Conservation (phyloP, 306 rosid species). For the Argentina anserina region DNA sequence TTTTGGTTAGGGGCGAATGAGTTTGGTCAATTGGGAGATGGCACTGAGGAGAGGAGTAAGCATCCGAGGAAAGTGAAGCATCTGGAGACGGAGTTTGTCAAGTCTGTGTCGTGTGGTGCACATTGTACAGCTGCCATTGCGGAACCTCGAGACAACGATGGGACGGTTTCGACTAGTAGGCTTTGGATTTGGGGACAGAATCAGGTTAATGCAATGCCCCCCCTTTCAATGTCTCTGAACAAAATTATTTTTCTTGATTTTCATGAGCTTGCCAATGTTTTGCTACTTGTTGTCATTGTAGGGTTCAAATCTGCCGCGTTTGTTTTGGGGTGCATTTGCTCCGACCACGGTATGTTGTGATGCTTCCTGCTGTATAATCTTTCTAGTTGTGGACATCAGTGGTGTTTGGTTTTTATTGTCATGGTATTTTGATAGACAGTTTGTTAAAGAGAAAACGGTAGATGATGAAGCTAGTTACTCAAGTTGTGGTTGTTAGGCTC, state of each 20-base stretch:
- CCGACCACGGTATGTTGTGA: conserved; percentile 58
- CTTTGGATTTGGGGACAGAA: conserved; percentile 99
- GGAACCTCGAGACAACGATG: conserved; percentile 73
- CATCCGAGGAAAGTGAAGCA: conserved; percentile 70
- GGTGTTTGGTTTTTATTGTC: neutral
- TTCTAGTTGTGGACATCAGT: neutral
- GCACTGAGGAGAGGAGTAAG: conserved; percentile 75
- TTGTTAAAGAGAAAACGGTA: neutral
- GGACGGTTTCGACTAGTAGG: conserved; percentile 56
- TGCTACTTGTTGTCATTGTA: conserved; percentile 26
- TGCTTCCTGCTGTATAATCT: neutral
- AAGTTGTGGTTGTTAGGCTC: neutral
- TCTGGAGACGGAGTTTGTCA: conserved; percentile 65
- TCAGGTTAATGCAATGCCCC: conserved; percentile 48
- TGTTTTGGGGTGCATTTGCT: conserved; percentile 80
- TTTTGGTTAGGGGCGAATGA: conserved; percentile 67
- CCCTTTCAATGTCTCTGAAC: neutral
- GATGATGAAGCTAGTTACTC: neutral
- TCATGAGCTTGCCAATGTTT: neutral
- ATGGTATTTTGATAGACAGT: neutral
- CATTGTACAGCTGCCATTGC: conserved; percentile 93
- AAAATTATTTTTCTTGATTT: neutral
- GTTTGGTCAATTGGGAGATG: conserved; percentile 94
- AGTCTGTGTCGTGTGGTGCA: conserved; percentile 87
- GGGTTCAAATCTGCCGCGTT: conserved; percentile 90